Conservation (phyloP, 176 grass and related monocot genomes). For the Oryza punctata region DNA sequence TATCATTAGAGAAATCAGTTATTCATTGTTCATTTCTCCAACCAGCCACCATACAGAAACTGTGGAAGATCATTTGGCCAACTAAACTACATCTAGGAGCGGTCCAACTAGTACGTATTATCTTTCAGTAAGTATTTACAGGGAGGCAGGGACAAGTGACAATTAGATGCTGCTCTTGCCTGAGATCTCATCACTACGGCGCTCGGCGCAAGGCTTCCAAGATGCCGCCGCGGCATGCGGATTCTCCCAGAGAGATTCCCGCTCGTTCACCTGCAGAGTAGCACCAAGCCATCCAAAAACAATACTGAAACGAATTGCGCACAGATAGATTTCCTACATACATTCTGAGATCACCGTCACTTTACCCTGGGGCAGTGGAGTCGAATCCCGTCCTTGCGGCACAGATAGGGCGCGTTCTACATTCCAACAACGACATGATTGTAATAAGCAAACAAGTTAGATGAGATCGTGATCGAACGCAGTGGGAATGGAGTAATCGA, state of each 20-base stretch:
- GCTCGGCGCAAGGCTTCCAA: conserved; percentile 93
- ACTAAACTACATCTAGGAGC: not conserved
- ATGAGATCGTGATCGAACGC: not conserved
- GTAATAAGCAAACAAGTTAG: conserved; percentile 30
- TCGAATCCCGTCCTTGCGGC: conserved; percentile 86
- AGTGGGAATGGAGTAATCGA: not conserved
- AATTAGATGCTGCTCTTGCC: conserved; percentile 46
- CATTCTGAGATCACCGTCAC: conserved; percentile 23
- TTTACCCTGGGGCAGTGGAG: conserved; percentile 84
- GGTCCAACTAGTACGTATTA: not conserved
- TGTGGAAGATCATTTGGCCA: not conserved
- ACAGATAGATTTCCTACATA: not conserved
- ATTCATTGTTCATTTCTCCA: not conserved
- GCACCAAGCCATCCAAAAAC: conserved; percentile 28
- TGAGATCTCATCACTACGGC: conserved; percentile 58
- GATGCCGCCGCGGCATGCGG: conserved; percentile 70
- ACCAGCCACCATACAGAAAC: not conserved
- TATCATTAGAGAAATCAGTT: not conserved
- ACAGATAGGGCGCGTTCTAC: conserved; percentile 84
- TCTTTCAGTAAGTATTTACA: not conserved
- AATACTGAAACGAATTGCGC: conserved; percentile 1
- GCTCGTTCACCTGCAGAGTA: conserved; percentile 51
- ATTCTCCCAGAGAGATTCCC: conserved; percentile 91
- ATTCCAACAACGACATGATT: conserved; percentile 2
- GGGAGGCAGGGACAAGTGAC: not conserved